phyloP scores from a whole-genome alignment of 805 yeast species.

The Candida pini region DNA sequence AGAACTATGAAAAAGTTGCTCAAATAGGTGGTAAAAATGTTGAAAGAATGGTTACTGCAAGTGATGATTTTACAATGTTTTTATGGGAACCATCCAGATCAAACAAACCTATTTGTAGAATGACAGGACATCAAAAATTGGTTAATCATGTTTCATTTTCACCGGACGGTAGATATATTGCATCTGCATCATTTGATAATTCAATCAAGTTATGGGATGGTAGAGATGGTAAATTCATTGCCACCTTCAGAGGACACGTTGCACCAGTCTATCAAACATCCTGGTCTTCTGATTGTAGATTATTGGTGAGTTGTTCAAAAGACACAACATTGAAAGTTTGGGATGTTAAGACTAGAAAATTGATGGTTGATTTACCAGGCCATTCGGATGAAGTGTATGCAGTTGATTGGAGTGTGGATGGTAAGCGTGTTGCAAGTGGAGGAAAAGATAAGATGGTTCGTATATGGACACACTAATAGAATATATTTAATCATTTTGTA shows the following conservation, averaged over 20 bases:
- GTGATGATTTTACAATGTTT: slow-evolving; percentile 97
- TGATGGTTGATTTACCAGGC: slow-evolving; percentile 89
- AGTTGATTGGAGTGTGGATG: slow-evolving; percentile 97
- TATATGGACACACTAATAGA: slow-evolving; percentile 73
- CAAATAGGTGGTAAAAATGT: slow-evolving; percentile 45
- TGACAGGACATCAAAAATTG: slow-evolving; percentile 97
- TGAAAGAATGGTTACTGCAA: slow-evolving; percentile 89
- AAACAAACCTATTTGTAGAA: slow-evolving; percentile 79
- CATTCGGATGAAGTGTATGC: slow-evolving; percentile 95
- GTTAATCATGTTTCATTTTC: slow-evolving; percentile 95
- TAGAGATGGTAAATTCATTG: slow-evolving; percentile 77
- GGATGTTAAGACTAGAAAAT: slow-evolving; percentile 84
- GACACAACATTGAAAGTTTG: slow-evolving; percentile 95
- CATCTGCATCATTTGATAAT: slow-evolving; percentile 92
- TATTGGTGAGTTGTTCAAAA: slow-evolving; percentile 88
- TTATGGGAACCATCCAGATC: slow-evolving; percentile 87
- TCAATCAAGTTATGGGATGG: slow-evolving; percentile 97
- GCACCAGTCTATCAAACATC: slow-evolving; percentile 97
- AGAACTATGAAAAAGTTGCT: slow-evolving; percentile 58
- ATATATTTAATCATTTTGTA: no score
- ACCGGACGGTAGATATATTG: slow-evolving; percentile 89
- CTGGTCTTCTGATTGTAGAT: slow-evolving; percentile 93
- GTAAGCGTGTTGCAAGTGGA: slow-evolving; percentile 90
- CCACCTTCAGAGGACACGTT: slow-evolving; percentile 94
- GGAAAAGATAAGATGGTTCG: slow-evolving; percentile 95